phyloP scores from a whole-genome alignment of 306 rosid species.

The Ochetophila trinervis region DNA sequence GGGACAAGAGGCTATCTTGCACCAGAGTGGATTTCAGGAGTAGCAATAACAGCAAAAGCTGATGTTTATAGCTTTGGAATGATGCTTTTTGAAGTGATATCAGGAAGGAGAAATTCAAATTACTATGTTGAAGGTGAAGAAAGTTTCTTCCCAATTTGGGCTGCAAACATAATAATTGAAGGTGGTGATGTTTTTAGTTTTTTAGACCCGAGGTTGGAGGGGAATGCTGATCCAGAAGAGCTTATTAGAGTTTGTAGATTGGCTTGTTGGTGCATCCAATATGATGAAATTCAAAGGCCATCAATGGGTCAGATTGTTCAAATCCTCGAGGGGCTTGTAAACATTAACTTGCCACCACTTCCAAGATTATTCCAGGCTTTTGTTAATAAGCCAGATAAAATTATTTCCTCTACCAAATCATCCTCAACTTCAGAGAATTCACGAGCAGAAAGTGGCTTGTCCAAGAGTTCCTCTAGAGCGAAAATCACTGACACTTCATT shows the following conservation, averaged over 20 bases:
- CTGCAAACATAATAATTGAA: conserved; percentile 35
- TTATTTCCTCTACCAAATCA: background rate
- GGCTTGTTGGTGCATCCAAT: conserved; percentile 32
- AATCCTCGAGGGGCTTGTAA: conserved; percentile 58
- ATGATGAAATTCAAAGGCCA: conserved; percentile 64
- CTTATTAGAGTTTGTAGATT: conserved; percentile 43
- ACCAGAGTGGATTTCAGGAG: conserved; percentile 82
- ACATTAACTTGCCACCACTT: conserved; percentile 58
- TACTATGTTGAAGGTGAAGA: conserved; percentile 47
- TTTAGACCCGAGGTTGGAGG: conserved; percentile 52
- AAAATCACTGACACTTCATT: background rate
- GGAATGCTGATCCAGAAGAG: conserved; percentile 50
- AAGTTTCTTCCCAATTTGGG: conserved; percentile 58
- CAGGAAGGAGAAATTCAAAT: conserved; percentile 73
- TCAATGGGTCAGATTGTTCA: conserved; percentile 84
- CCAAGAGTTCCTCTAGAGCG: background rate
- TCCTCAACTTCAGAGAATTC: background rate
- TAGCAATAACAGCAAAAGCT: conserved; percentile 74
- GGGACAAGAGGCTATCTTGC: conserved; percentile 87
- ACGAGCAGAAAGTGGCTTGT: background rate
- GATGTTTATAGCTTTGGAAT: conserved; percentile 86
- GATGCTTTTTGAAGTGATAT: conserved; percentile 79
- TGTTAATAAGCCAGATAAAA: conserved; percentile 42
- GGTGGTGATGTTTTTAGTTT: conserved; percentile 49
- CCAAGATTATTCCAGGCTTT: conserved; percentile 55